Conservation (phyloP, 495 filamentous ascomycete species). For the Lepidopterella palustris region DNA sequence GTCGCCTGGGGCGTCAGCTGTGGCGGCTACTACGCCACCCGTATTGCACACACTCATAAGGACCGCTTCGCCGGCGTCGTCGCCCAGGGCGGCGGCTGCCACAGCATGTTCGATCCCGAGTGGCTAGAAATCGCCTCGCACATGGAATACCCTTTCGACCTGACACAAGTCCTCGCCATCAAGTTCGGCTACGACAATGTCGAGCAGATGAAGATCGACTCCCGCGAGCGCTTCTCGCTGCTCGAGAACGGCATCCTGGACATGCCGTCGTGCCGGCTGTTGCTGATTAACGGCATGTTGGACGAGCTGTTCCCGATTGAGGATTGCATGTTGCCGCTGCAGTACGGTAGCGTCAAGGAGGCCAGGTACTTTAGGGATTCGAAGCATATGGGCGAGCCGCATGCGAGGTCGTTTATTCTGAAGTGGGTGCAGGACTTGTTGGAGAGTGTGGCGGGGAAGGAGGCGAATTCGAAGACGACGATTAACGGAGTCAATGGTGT, state of each 20-base stretch:
- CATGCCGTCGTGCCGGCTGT: conserved; percentile 5
- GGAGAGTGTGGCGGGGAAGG: conserved; percentile 1
- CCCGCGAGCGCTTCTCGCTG: conserved; percentile 1
- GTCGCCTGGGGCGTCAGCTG: conserved; percentile 18
- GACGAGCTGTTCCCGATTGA: conserved; percentile 23
- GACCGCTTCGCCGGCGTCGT: conserved; percentile 15
- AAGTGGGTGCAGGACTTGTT: conserved; percentile 13
- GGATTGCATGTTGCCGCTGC: conserved; percentile 12
- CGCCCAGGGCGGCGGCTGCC: conserved; percentile 21
- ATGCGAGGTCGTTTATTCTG: conserved; percentile 12
- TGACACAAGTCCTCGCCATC: conserved; percentile 13
- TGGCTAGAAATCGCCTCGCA: conserved; percentile 12
- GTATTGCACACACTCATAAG: conserved; percentile 24
- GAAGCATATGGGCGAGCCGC: conserved; percentile 19
- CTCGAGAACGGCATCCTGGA: conserved; percentile 16
- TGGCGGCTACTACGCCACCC: conserved; percentile 27
- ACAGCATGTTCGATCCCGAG: conserved; percentile 23
- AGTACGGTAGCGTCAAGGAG: conserved; percentile 17
- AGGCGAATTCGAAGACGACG: not conserved
- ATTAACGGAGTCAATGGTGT: not conserved
- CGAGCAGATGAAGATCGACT: conserved; percentile 15
- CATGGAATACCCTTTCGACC: conserved; percentile 19
- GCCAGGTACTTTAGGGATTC: conserved; percentile 11
- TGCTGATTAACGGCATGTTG: conserved; percentile 18
- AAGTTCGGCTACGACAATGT: conserved; percentile 16